phyloP scores from a whole-genome alignment of 306 rosid species.

The Malus asiatica region DNA sequence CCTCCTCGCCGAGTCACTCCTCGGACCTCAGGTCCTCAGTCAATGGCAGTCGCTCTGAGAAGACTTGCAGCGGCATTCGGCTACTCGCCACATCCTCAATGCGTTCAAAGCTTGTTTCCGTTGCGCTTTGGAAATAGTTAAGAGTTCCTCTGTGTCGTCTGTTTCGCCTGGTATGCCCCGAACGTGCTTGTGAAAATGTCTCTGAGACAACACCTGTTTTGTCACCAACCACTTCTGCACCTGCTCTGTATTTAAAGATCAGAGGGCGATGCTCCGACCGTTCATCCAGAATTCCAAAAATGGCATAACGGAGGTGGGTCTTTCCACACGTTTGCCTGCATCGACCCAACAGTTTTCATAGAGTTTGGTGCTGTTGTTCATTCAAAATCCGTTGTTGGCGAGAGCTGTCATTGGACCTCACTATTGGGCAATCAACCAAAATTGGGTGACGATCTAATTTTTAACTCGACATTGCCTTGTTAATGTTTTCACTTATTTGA shows the following conservation, averaged over 20 bases:
- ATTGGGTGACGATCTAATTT: constrained; percentile 40
- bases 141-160: neutral
- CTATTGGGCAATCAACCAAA: constrained; percentile 51
- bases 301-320: constrained; percentile 86
- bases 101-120: constrained; percentile 1
- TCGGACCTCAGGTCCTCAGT: neutral
- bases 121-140: neutral
- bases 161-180: neutral
- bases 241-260: constrained; percentile 39
- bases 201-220: neutral
- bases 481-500: neutral
- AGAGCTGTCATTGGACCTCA: constrained; percentile 70
- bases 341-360: constrained; percentile 60
- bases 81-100: constrained; percentile 4
- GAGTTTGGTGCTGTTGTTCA: constrained; percentile 77
- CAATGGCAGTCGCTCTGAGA: constrained; percentile 24
- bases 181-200: constrained; percentile 20
- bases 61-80: constrained; percentile 24
- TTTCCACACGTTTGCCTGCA: constrained; percentile 55
- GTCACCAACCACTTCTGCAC: neutral
- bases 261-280: constrained; percentile 26
- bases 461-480: neutral
- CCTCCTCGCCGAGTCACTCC: neutral
- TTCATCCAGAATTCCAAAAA: constrained; percentile 31
- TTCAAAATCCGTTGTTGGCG: constrained; percentile 51